Conservation (phyloP, 2,329 filamentous ascomycete species). For the Pseudopithomyces maydicus region DNA sequence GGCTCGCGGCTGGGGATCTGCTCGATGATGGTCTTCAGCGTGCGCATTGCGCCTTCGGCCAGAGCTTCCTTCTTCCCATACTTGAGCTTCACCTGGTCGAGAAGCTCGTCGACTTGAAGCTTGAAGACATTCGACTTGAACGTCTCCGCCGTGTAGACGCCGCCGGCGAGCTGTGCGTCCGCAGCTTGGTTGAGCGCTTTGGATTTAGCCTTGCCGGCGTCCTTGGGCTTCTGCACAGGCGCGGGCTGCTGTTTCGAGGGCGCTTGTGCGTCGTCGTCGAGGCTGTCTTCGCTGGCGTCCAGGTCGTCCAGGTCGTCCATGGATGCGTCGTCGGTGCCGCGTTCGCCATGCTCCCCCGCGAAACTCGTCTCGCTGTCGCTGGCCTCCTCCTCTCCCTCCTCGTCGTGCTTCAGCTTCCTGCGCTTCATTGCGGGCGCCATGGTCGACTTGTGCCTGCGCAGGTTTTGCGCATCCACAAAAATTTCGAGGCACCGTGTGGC, state of each 20-base stretch:
- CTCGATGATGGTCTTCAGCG: slow-evolving; percentile 63
- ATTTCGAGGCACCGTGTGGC: background rate
- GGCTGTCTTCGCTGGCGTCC: slow-evolving; percentile 14
- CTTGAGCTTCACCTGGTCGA: slow-evolving; percentile 62
- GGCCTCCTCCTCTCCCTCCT: slow-evolving; percentile 37
- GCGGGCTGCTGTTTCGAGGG: slow-evolving; percentile 13
- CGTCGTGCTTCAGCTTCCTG: slow-evolving; percentile 53
- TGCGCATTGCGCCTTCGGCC: slow-evolving; percentile 57
- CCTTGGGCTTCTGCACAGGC: background rate
- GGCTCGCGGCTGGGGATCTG: slow-evolving; percentile 57
- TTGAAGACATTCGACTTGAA: slow-evolving; percentile 72
- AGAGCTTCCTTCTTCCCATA: slow-evolving; percentile 61
- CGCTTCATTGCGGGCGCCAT: slow-evolving; percentile 51
- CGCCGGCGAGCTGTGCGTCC: slow-evolving; percentile 35
- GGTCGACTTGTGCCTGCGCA: background rate
- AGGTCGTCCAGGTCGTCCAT: slow-evolving; percentile 15
- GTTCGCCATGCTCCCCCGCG: slow-evolving; percentile 23
- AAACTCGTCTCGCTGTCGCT: slow-evolving; percentile 32
- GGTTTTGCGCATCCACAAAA: slow-evolving; percentile 3
- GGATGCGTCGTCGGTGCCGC: slow-evolving; percentile 20
- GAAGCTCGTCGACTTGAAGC: slow-evolving; percentile 68
- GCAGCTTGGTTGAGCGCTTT: slow-evolving; percentile 28
- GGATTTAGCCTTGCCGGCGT: slow-evolving; percentile 15
- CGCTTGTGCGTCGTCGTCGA: slow-evolving; percentile 5
- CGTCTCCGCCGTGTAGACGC: slow-evolving; percentile 57